These are phyloP conservation scores for Elsinoe australis DNA, from an alignment of 2,329 filamentous ascomycete species.

Conservation along the genomic window DNA sequence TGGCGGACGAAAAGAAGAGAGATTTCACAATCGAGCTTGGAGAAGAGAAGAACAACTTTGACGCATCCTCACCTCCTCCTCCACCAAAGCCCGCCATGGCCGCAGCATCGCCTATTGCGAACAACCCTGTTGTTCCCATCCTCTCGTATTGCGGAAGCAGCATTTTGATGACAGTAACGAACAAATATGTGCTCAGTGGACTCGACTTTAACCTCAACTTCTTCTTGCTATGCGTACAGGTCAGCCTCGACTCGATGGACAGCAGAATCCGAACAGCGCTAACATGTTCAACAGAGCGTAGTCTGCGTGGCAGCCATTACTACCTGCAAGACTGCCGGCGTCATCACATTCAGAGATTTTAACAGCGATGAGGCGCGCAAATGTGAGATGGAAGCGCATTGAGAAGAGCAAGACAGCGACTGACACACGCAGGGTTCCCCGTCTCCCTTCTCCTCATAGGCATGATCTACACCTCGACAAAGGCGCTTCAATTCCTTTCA, in stretches of 20 bases:
- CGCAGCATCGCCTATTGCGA: slow-evolving; percentile 38
- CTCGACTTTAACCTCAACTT: slow-evolving; percentile 92
- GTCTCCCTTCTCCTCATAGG: slow-evolving; percentile 91
- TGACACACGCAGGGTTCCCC: slow-evolving; percentile 66
- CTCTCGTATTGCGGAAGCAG: slow-evolving; percentile 87
- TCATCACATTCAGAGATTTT: slow-evolving; percentile 80
- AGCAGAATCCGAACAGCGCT: not conserved
- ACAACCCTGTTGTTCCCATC: slow-evolving; percentile 73
- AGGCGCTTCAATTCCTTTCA: slow-evolving; percentile 90
- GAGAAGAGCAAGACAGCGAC: slow-evolving; percentile 10
- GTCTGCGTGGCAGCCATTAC: slow-evolving; percentile 84
- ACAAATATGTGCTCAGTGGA: slow-evolving; percentile 96
- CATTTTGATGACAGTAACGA: slow-evolving; percentile 99
- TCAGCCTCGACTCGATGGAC: slow-evolving; percentile 41
- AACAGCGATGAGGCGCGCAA: slow-evolving; percentile 83
- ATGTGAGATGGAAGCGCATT: slow-evolving; percentile 55
- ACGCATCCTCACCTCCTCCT: slow-evolving; percentile 24
- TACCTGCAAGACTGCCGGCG: slow-evolving; percentile 66
- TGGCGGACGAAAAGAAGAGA: slow-evolving; percentile 87
- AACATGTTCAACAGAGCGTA: slow-evolving; percentile 55
- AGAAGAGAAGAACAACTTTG: slow-evolving; percentile 48
- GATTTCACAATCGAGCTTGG: slow-evolving; percentile 65
- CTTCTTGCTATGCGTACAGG: slow-evolving; percentile 87
- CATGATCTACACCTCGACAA: slow-evolving; percentile 98
- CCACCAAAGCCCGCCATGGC: slow-evolving; percentile 41